These are phyloP conservation scores for Dillenia turbinata DNA, from an alignment of 164 flowering plant genomes.

Conservation along the genomic window DNA sequence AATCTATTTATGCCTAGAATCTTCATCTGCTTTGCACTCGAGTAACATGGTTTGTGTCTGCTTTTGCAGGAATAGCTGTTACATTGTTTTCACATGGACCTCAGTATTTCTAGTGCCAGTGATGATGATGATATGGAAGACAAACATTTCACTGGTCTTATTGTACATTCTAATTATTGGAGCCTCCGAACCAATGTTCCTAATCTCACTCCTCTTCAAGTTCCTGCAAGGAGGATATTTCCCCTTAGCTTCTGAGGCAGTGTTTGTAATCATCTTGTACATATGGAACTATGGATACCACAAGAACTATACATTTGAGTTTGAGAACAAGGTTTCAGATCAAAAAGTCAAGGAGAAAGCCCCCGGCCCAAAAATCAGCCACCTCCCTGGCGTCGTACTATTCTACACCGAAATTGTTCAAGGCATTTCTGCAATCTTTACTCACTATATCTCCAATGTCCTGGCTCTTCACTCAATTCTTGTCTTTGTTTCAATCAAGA, in stretches of 20 bases:
- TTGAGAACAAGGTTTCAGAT: slow-evolving; percentile 6
- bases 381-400: slow-evolving; percentile 5
- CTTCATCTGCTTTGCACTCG: too few relatives aligned
- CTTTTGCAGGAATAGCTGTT: slow-evolving; percentile 21
- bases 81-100: slow-evolving; percentile 19
- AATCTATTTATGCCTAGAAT: too few relatives aligned
- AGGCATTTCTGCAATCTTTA: slow-evolving; percentile 6
- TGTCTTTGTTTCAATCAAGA: slow-evolving; percentile 9
- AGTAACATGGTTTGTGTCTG: too few relatives aligned
- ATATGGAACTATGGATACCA: slow-evolving; percentile 9
- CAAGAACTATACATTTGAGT: slow-evolving; percentile 4
- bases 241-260: background rate
- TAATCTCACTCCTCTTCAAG: slow-evolving; percentile 1
- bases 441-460: slow-evolving; percentile 3
- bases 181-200: background rate
- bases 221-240: slow-evolving; percentile 2
- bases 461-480: slow-evolving; percentile 10
- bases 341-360: slow-evolving; percentile 1
- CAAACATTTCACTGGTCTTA: too few relatives aligned
- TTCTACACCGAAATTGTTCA: slow-evolving; percentile 8
- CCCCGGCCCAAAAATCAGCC: background rate
- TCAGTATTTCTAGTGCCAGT: slow-evolving; percentile 12
- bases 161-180: too few relatives aligned
- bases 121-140: slow-evolving; percentile 23
- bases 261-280: background rate